Base-by-base conservation (phyloP, 2,329 filamentous ascomycete species). In the Domatiomyces catenatus region DNA sequence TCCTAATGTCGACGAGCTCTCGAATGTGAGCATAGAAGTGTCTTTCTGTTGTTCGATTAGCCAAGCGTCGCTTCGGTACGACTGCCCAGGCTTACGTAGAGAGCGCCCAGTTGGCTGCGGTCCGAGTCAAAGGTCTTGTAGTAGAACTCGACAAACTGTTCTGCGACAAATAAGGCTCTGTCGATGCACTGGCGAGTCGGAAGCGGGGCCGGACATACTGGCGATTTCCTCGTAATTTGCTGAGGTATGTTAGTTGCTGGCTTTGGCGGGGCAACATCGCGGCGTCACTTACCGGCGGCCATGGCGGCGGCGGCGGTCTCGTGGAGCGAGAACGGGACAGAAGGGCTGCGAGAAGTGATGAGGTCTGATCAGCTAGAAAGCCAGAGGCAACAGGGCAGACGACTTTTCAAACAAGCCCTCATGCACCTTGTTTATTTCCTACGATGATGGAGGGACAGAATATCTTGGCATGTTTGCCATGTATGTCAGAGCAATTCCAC, bases 1-100 rank as follows among this genome's bases (percentile, higher is more conserved):
- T 56, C 90, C 89, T 62, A 80, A 73, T 53, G 78, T 68, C 12
- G 83, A 80, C 44, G 72, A 61, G 46, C 76, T 81, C 76, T 96
- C 87, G 64, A 95, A 96, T 48, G 90, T 95, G 69, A 96, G 76
- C 84, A 94, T 94, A 47, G 92, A 96, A 54, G 82, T 68, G 3
- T 83, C 77, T 63, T 84, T 80, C 87, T 94, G 60, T 28, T 19
- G 22, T 39, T 42, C 36, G 20, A 17, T 56, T 39, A 54, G 24
- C 26, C 12, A 10, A 44, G 15, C 42, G 44, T 19, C 36, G 49
- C 49, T 36, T 24, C 15, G 46, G 10, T 45, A 12, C 17, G 6
- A 32, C 22, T 19, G 47, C 52, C 36, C 15, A 20, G 50, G 62
- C 84, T 65, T 79, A 94, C 90, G 75, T 95, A 96, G 72, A 95